Evolutionary conservation across 371 early-diverging fungal genomes (phyloP), one percentile per base, ranked within the genome.

Genomic region (Apophysomyces elegans): DNA sequence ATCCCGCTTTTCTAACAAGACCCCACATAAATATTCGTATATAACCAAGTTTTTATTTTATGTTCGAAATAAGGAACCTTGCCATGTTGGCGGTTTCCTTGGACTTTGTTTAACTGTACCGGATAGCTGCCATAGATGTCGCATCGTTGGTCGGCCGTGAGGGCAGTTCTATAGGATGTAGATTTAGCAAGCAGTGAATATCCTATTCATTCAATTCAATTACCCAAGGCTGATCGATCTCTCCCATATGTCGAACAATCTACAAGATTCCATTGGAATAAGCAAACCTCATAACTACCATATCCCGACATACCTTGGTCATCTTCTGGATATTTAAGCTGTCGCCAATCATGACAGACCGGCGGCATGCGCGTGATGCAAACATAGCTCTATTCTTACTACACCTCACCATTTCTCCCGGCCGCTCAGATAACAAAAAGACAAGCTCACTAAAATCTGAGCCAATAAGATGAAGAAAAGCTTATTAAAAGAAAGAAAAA

Each of bases 121-220:
- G 18, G 63, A 50, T 21, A 89, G 64, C 43, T 84, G 85, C 13
- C 83, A 59, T 47, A 97, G 69, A 72, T 95, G 94, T 36, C 96
- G 84, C 88, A 96, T 91, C 0, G 99, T 98, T 1, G 99, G 99
- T 16, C 99, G 81, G 4, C 99, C 99, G 68, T 99, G 99, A 14
- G 99, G 99, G 70, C 99, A 99, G 68, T 98, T 98, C 96, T 86
- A 69, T 43, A 57, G 58, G 35, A 37, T 26, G 57, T 37, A 50
- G 12, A 58, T 47, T 5, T 38, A 21, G 37, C 18, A 47, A n/a
- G 6, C 18, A 16, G 26, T 26, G 3, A 16, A 11, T 16, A 36
- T 41, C 32, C 58, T 8, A 32, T n/a, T 0, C 62, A 18, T 21
- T n/a, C 50, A 56, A n/a, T 18, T 26, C 32, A 45, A 21, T 72